Base-by-base conservation (phyloP, 257 asterid genomes). In the Solanum acaule region DNA sequence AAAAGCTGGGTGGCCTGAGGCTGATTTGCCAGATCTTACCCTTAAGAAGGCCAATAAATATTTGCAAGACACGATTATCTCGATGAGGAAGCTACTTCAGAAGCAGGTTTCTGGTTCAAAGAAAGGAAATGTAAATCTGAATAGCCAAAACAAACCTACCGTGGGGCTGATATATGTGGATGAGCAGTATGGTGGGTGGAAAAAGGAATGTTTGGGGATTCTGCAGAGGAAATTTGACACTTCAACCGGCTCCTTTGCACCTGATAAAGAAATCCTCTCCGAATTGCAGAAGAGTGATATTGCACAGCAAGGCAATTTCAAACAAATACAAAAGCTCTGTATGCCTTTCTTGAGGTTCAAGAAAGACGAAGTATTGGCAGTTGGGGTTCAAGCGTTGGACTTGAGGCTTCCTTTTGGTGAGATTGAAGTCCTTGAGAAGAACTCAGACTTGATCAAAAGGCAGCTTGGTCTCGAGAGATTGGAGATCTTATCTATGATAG, bases 341-440 rank as follows among this genome's bases (percentile, higher is more conserved):
- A 96, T 95, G 99, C 98, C 98, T 6, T 97, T 97, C 87, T 84
- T 97, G 93, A 97, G 97, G 94, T 94, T 94, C 93, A 97, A 96
- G 92, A 96, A 96, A 89, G 95, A 93, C 35, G 99, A 97, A 89
- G 98, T 91, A 16, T 92, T 86, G 90, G 86, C 91, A 2, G 96
- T 96, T 10, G 98, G 99, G 27, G 94, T 88, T 37, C 96, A 96
- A 23, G 98, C 98, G 5, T 84, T 97, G 90, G 98, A 94, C 44
- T 84, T 95, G 93, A 96, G 87, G 92, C 92, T 96, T 71, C 99
- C 99, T 27, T 97, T 97, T 52, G 97, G 98, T 31, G 99, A 97
- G 91, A 90, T 94, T 38, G 96, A 94, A 73, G 99, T 97, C 85
- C 97, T 97, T 9, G 79, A 15, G 27, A 92, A 88, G 89, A 97